Evolutionary conservation across 495 filamentous ascomycete species (phyloP), one percentile per base, ranked within the genome.

Genomic region (Aspergillus egyptiacus): DNA sequence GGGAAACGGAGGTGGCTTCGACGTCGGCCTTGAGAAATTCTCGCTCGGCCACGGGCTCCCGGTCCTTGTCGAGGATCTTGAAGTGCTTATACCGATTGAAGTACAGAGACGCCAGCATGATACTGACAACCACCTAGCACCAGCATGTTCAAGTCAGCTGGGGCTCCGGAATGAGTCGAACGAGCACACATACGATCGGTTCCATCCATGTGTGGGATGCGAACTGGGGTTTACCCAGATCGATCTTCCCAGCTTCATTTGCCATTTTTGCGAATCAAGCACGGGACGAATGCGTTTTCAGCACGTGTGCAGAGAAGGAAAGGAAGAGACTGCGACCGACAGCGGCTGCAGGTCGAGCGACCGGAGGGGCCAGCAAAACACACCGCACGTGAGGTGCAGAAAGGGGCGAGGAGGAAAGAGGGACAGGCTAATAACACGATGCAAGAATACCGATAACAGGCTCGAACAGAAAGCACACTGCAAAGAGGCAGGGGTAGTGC

Each of bases 101-200:
- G 44, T 76, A 67, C 65, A 83, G 79, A 22, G 79, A 73, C 15
- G 68, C 65, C 52, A 81, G 51, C 28, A 84, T 72, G 44, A 84
- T 83, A 39, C 69, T 69, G 7, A 77, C 60, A 20, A 84, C 79
- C 37, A 82, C 75, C 80, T 82, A 40, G 38, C 23, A 25, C 19
- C 22, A 44, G 31, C 31, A 44, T 51, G 19, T 17, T 48, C 37
- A 11, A 30, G 33, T n/a, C 27, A 1, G n/a, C 2, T 23, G 23
- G 11, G 27, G n/a, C n/a, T n/a, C n/a, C 31, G 18, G 22, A 20
- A n/a, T 27, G 19, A 23, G 18, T 23, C 18, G 38, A 22, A 30
- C 15, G 2, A 30, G 27, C 2, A 32, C 10, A 63, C 75, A 55
- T 59, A 82, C 79, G 25, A 83, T 62, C 38, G 80, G 80, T 50